Conservation (phyloP, 2,329 filamentous ascomycete species). For the Fusarium fracticaudum region DNA sequence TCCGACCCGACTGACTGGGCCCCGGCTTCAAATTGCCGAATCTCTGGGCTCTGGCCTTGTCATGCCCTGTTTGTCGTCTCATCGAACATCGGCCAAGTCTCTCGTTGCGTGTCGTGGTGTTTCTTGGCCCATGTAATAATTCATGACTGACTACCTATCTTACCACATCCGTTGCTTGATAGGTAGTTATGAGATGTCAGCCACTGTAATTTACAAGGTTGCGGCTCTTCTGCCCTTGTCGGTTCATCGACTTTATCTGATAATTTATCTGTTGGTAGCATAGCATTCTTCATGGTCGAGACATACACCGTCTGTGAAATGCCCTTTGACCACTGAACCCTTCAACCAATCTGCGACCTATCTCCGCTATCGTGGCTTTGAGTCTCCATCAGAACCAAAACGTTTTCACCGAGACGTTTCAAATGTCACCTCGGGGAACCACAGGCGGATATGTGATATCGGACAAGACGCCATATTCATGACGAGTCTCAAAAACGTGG, state of each 20-base stretch:
- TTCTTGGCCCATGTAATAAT: conserved; percentile 31
- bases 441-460: conserved; percentile 9
- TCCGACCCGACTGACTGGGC: conserved; percentile 25
- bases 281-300: not conserved
- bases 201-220: not conserved
- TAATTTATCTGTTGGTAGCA: not conserved
- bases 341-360: not conserved
- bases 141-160: not conserved
- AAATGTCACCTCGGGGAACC: not conserved
- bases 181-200: not conserved
- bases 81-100: conserved; percentile 11
- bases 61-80: conserved; percentile 6
- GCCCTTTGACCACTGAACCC: not conserved
- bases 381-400: not conserved
- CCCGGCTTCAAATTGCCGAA: conserved; percentile 21
- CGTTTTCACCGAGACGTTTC: not conserved
- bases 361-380: conserved; percentile 20
- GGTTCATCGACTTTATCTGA: not conserved
- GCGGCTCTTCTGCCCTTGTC: conserved; percentile 17
- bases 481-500: not conserved
- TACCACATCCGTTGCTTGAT: not conserved
- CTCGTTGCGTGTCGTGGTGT: conserved; percentile 1
- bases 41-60: not conserved
- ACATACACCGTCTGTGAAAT: not conserved
- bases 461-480: conserved; percentile 16